These are phyloP conservation scores for Cutaneotrichosporon daszewskae DNA, from an alignment of 1,284 basidiomycete genomes.

Conservation along the genomic window DNA sequence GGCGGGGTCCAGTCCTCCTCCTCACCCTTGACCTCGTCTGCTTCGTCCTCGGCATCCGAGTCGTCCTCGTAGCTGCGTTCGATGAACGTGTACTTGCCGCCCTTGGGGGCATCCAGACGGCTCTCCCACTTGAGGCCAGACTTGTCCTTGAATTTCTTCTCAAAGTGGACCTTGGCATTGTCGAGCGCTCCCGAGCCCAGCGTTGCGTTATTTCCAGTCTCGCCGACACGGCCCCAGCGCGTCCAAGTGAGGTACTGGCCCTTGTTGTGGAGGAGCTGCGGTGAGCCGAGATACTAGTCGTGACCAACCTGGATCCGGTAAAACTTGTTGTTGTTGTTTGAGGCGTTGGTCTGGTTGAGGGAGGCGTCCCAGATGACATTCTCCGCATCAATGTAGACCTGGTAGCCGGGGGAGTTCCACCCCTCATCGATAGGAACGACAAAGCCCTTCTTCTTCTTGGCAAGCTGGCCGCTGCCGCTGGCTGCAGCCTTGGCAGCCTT, in stretches of 20 bases:
- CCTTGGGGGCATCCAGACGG: constrained; percentile 5
- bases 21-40: not conserved
- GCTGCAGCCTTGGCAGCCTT: constrained; percentile 3
- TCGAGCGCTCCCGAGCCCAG: constrained; percentile 6
- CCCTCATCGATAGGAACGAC: constrained; percentile 12
- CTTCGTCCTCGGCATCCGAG: constrained; percentile 9
- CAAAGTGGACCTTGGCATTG: constrained; percentile 8
- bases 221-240: constrained; percentile 22
- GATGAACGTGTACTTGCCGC: constrained; percentile 18
- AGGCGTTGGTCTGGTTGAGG: constrained; percentile 62
- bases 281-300: not conserved
- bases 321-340: constrained; percentile 60
- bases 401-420: constrained; percentile 28
- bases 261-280: constrained; percentile 5
- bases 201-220: constrained; percentile 8
- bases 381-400: constrained; percentile 54
- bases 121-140: constrained; percentile 12
- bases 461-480: constrained; percentile 1
- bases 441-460: constrained; percentile 7
- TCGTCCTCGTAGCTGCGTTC: constrained; percentile 19
- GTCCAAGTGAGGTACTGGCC: constrained; percentile 11
- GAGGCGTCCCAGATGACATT: constrained; percentile 60
- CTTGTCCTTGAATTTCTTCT: constrained; percentile 23
- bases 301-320: constrained; percentile 18
- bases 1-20: constrained; percentile 9